Evolutionary conservation across 2,329 filamentous ascomycete species (phyloP).

Genomic region (Dothideomycetidae sp.): DNA sequence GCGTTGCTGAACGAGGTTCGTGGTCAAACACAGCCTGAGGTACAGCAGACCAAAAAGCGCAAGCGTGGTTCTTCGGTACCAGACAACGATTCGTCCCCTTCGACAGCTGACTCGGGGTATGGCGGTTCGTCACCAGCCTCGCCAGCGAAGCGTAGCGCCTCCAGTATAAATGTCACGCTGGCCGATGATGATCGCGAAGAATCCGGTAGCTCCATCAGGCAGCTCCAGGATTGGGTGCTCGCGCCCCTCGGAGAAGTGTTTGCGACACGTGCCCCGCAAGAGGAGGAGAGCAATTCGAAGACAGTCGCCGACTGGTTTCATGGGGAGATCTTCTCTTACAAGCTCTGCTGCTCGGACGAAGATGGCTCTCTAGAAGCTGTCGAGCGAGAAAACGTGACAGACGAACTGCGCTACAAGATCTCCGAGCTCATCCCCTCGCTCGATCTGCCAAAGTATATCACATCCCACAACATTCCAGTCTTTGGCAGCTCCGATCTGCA

Average conservation of each 20-base stretch:
- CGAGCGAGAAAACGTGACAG: slow-evolving; percentile 15
- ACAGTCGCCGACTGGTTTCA: slow-evolving; percentile 22
- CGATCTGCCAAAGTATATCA: slow-evolving; percentile 23
- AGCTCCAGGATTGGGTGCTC: slow-evolving; percentile 21
- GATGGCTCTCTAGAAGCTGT: slow-evolving; percentile 16
- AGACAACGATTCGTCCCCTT: neutral
- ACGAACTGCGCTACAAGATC: slow-evolving; percentile 14
- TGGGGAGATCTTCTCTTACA: slow-evolving; percentile 19
- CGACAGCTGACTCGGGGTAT: slow-evolving; percentile 8
- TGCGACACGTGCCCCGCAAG: slow-evolving; percentile 10
- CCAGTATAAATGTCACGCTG: slow-evolving; percentile 9
- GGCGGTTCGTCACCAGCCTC: slow-evolving; percentile 6
- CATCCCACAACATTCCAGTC: slow-evolving; percentile 16
- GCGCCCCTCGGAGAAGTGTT: slow-evolving; percentile 15
- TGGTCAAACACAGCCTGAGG: slow-evolving; percentile 8
- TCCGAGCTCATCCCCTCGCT: slow-evolving; percentile 17
- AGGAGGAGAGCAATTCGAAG: slow-evolving; percentile 7
- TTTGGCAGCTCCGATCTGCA: slow-evolving; percentile 16
- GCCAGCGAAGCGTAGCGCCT: slow-evolving; percentile 1
- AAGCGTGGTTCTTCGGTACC: too few relatives aligned
- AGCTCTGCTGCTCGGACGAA: slow-evolving; percentile 13
- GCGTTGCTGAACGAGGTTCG: slow-evolving; percentile 16
- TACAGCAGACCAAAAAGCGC: neutral
- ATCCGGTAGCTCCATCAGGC: slow-evolving; percentile 14
- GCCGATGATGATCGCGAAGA: slow-evolving; percentile 11